Percentiles rank a stretch among this genome's conserved stretches.
These are phyloP conservation scores for Talaromyces sp. DNA, from an alignment of 2,329 filamentous ascomycete species.

Conservation along the genomic window DNA sequence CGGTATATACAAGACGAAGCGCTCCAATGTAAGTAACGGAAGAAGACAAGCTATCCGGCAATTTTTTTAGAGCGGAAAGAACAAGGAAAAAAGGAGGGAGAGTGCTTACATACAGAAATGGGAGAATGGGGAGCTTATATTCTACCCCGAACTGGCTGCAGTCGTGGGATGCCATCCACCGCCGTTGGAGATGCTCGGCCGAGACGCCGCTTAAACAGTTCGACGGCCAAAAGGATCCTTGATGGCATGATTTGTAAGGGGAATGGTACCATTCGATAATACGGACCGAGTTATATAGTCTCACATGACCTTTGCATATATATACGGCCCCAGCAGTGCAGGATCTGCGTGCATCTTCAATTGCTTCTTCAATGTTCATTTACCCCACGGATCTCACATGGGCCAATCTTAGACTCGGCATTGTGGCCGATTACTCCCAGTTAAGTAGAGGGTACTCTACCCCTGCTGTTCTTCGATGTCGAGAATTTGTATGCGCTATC, in stretches of 20 bases:
- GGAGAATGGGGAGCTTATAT: neutral
- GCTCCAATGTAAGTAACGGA: neutral
- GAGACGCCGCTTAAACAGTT: neutral
- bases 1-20: neutral
- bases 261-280: neutral
- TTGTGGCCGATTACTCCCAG: neutral
- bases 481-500: neutral
- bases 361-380: neutral
- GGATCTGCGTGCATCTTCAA: neutral
- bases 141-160: neutral
- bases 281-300: neutral
- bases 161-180: neutral
- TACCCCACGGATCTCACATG: neutral
- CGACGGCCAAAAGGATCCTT: neutral
- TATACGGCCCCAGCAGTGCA: neutral
- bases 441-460: neutral
- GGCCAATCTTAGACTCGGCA: neutral
- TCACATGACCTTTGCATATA: neutral
- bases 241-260: neutral
- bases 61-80: neutral
- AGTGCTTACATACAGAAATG: neutral
- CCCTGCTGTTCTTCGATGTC: neutral
- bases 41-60: too few species aligned
- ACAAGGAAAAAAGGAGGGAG: neutral
- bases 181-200: conserved; percentile 5